Evolutionary conservation across 179 eudicot genomes (phyloP).

Genomic region (Silene noctiflora): DNA sequence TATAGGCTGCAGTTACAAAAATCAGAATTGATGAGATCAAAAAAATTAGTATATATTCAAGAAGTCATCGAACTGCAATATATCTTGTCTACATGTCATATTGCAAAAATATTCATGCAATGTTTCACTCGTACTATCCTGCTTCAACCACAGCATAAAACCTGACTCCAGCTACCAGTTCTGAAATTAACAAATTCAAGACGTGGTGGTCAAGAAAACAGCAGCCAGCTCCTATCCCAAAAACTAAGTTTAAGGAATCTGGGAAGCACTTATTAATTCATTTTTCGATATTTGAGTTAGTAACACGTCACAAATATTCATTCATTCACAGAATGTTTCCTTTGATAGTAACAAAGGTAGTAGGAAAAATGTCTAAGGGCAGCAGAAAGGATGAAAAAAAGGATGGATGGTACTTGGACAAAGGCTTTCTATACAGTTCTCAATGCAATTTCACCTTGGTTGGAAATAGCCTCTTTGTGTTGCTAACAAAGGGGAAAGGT

Average conservation of each 20-base stretch:
- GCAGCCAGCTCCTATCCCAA: background rate
- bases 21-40: background rate
- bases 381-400: no score
- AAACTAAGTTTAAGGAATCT: background rate
- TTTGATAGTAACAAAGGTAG: no score
- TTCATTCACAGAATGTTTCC: no score
- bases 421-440: no score
- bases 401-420: no score
- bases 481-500: no score
- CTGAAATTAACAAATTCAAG: background rate
- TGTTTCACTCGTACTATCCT: background rate
- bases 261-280: background rate
- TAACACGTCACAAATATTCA: no score
- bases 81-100: background rate
- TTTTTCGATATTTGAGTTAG: background rate
- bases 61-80: background rate
- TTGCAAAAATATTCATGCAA: background rate
- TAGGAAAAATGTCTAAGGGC: no score
- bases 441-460: no score
- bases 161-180: background rate
- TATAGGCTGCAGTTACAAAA: background rate
- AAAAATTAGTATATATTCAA: background rate
- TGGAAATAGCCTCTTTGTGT: no score
- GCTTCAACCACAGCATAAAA: background rate
- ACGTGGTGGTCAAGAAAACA: background rate